Base-by-base conservation (phyloP, 768 basidiomycete genomes). In the Lanmaoa pseudosensibilis region DNA sequence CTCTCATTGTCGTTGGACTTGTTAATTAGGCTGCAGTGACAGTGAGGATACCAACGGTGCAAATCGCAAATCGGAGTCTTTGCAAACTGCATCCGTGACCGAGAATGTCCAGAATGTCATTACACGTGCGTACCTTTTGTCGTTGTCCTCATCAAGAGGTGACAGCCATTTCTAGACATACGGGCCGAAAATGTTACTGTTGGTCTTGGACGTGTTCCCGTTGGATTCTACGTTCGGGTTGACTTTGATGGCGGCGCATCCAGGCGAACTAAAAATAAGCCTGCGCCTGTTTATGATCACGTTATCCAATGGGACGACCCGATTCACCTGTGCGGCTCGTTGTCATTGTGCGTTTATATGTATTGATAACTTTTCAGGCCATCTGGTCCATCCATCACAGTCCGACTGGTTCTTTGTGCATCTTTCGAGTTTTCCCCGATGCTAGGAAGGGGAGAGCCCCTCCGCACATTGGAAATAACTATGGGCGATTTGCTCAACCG, bases 251-350 rank as follows among this genome's bases (percentile, higher is more conserved):
- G 16, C 9, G 27, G 38, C 30, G 21, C n/a, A 15, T 4, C 33
- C 27, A 55, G 43, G 44, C 54, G 46, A 39, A 64, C 63, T 9
- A 23, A 39, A 23, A 57, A n/a, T 15, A 57, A 47, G 47, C 38
- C 55, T 3, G 11, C 50, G 10, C 33, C 5, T 15, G 38, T 54
- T n/a, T 21, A 45, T n/a, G 49, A 55, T 39, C 13, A 18, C 1
- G n/a, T 50, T 32, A 51, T 64, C 25, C 40, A 57, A 18, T 64
- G 63, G 63, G 52, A 60, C 9, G 54, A 63, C 19, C 33, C 13
- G 21, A 54, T 63, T 18, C 12, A 32, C 7, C 37, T 63, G 61
- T 63, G 23, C 16, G 43, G 38, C 13, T 18, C 4, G 40, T 49
- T 12, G 2, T 52, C 19, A 15, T 33, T 13, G 45, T n/a, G n/a